Percentiles rank a stretch among this genome's conserved stretches.
These are phyloP conservation scores for Russula foetens DNA, from an alignment of 768 basidiomycete species.

Conservation along the genomic window DNA sequence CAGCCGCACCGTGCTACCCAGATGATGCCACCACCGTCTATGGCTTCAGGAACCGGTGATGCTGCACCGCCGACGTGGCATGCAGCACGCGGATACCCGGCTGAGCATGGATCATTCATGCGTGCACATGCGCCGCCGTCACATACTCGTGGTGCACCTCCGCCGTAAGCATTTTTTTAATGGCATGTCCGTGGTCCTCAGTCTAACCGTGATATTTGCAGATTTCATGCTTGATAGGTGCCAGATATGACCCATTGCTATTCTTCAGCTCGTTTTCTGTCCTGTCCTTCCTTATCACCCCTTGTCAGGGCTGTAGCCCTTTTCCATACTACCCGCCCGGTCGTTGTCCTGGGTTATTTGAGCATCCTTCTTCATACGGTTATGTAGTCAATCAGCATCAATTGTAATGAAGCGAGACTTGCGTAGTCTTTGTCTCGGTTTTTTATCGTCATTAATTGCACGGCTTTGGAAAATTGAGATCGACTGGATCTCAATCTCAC, in stretches of 20 bases:
- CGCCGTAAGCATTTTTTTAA: not conserved
- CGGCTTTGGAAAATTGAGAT: no score
- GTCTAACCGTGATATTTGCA: not conserved
- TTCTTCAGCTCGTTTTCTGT: not conserved
- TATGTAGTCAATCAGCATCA: conserved; percentile 6
- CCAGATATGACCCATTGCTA: not conserved
- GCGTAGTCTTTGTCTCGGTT: not conserved
- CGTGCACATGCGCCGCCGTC: conserved; percentile 12
- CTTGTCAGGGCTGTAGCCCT: not conserved
- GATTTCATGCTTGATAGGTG: conserved; percentile 11
- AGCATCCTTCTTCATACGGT: not conserved
- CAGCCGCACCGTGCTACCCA: conserved; percentile 6
- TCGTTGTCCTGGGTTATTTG: not conserved
- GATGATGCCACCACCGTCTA: conserved; percentile 17
- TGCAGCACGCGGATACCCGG: conserved; percentile 5
- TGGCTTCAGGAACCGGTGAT: conserved; percentile 5
- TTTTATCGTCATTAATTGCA: no score
- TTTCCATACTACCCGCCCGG: not conserved
- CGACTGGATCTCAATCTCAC: conserved; percentile 3
- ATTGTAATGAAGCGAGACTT: conserved; percentile 4
- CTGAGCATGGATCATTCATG: conserved; percentile 15
- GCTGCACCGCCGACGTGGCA: conserved; percentile 1
- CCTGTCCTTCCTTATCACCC: not conserved
- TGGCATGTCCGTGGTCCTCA: not conserved
- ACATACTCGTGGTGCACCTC: conserved; percentile 12